Conservation (phyloP, 257 asterid species). For the Nyctanthes arbortristis region DNA sequence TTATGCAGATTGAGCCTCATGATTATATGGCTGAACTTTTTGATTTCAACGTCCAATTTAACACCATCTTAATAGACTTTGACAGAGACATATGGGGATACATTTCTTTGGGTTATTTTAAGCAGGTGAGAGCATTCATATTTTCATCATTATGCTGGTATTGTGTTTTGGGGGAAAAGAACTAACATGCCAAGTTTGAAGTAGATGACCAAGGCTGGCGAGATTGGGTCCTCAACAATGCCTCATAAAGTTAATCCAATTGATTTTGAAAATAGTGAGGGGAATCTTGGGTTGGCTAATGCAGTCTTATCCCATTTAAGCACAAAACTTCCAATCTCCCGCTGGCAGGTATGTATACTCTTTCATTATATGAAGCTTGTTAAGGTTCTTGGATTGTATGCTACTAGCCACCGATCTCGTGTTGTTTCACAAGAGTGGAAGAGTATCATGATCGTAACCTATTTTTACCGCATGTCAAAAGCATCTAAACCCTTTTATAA, state of each 20-base stretch:
- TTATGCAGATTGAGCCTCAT: slow-evolving; percentile 81
- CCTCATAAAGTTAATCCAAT: slow-evolving; percentile 95
- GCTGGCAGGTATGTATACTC: slow-evolving; percentile 70
- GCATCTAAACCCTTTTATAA: slow-evolving; percentile 11
- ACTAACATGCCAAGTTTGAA: slow-evolving; percentile 11
- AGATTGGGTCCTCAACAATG: slow-evolving; percentile 93
- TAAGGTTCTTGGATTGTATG: neutral
- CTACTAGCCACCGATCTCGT: too few species aligned
- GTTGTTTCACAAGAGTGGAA: too few species aligned
- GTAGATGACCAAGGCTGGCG: slow-evolving; percentile 88
- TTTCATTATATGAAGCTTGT: slow-evolving; percentile 4
- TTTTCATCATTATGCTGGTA: slow-evolving; percentile 1
- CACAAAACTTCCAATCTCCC: slow-evolving; percentile 75
- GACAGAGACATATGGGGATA: slow-evolving; percentile 86
- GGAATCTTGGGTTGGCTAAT: slow-evolving; percentile 82
- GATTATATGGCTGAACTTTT: slow-evolving; percentile 86
- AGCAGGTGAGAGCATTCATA: slow-evolving; percentile 53
- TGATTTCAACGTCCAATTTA: slow-evolving; percentile 65
- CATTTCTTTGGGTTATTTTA: slow-evolving; percentile 78
- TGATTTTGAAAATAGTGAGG: slow-evolving; percentile 90
- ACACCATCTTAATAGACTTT: slow-evolving; percentile 76
- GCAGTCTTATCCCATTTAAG: slow-evolving; percentile 65
- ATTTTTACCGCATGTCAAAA: too few species aligned
- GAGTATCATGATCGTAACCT: too few species aligned
- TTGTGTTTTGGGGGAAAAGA: neutral